Evolutionary conservation across 495 filamentous ascomycete species (phyloP).

Genomic region (Clohesyomyces aquaticus): DNA sequence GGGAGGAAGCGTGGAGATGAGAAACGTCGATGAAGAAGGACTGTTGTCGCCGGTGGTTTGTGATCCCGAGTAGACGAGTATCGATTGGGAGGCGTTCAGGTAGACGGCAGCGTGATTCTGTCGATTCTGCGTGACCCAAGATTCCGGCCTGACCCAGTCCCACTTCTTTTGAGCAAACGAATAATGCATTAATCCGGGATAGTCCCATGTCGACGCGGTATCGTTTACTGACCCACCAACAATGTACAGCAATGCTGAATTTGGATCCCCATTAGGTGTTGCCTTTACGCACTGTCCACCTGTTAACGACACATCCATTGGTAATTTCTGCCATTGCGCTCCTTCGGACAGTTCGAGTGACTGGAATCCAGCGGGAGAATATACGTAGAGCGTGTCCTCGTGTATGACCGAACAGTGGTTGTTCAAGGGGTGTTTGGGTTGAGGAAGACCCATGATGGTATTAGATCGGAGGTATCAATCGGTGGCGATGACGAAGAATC

Average conservation of each 20-base stretch:
- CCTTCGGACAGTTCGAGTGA: constrained; percentile 69
- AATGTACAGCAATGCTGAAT: constrained; percentile 71
- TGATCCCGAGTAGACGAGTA: constrained; percentile 81
- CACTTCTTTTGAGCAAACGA: constrained; percentile 76
- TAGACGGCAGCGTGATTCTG: constrained; percentile 76
- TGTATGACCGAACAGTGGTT: constrained; percentile 82
- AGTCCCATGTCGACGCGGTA: constrained; percentile 55
- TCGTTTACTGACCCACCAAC: constrained; percentile 71
- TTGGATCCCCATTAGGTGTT: constrained; percentile 56
- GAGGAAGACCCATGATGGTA: constrained; percentile 38
- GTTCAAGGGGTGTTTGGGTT: constrained; percentile 65
- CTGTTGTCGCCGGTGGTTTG: constrained; percentile 46
- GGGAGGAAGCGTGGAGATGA: constrained; percentile 65
- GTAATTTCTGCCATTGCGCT: constrained; percentile 68
- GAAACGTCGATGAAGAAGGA: constrained; percentile 72
- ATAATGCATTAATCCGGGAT: constrained; percentile 82
- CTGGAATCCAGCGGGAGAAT: constrained; percentile 74
- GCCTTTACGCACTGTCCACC: constrained; percentile 78
- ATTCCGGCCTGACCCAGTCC: constrained; percentile 64
- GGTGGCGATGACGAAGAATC: neutral
- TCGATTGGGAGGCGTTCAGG: constrained; percentile 67
- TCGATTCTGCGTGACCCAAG: constrained; percentile 66
- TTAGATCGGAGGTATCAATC: neutral
- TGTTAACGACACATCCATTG: constrained; percentile 66
- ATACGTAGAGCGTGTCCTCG: constrained; percentile 84